Conservation (phyloP, 73 alveolate genomes). For the Diophrys appendiculata region DNA sequence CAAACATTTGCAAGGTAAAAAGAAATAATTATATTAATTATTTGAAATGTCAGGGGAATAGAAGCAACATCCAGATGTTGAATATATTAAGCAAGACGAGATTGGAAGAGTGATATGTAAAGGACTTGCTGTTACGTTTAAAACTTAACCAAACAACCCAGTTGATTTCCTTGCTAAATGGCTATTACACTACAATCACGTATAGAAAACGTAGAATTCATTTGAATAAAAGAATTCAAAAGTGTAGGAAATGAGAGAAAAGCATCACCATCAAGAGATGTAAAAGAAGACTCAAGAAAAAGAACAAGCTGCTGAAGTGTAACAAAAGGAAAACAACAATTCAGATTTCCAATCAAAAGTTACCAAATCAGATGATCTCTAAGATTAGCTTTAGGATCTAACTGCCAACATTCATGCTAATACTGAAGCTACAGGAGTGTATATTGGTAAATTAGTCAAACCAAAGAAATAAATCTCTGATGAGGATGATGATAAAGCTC, state of each 20-base stretch:
- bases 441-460: slow-evolving; percentile 83
- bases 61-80: slow-evolving; percentile 6
- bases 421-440: slow-evolving; percentile 92
- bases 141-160: slow-evolving; percentile 85
- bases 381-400: slow-evolving; percentile 70
- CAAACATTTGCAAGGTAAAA: too few relatives aligned
- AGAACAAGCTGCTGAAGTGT: slow-evolving; percentile 17
- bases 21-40: too few relatives aligned
- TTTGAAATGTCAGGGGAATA: neutral
- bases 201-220: neutral
- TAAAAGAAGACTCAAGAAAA: slow-evolving; percentile 5
- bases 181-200: slow-evolving; percentile 53
- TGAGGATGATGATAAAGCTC: slow-evolving; percentile 95
- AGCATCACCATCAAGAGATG: slow-evolving; percentile 5
- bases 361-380: slow-evolving; percentile 51
- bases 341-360: slow-evolving; percentile 26
- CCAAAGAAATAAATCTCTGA: slow-evolving; percentile 70
- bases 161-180: slow-evolving; percentile 89
- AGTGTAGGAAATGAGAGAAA: slow-evolving; percentile 9
- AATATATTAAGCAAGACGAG: slow-evolving; percentile 64
- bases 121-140: slow-evolving; percentile 85
- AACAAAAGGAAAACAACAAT: slow-evolving; percentile 23
- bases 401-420: slow-evolving; percentile 70
- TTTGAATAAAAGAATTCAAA: slow-evolving; percentile 14
- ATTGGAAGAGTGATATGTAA: slow-evolving; percentile 73